phyloP scores from a whole-genome alignment of 352 stramenopile genomes.

The Aphanomyces invadans region DNA sequence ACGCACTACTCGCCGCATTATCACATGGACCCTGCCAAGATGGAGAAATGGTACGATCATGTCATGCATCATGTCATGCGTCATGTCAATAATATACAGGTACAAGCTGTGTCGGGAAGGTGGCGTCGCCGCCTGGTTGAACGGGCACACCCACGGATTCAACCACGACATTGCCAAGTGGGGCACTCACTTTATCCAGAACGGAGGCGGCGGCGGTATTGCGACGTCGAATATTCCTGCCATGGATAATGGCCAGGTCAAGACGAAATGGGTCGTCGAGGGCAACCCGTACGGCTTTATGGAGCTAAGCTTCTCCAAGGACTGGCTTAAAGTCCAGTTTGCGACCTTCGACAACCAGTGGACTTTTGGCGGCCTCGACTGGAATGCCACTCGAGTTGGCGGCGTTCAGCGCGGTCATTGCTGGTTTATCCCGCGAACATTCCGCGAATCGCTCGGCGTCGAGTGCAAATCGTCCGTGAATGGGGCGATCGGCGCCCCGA shows the following conservation, averaged over 20 bases:
- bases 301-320: constrained; percentile 23
- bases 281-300: constrained; percentile 23
- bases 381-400: not conserved
- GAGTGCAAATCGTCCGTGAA: constrained; percentile 18
- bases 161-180: constrained; percentile 18
- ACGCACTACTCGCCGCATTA: constrained; percentile 78
- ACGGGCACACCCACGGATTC: constrained; percentile 21
- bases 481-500: constrained; percentile 8
- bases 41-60: constrained; percentile 51
- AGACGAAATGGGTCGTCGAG: constrained; percentile 24
- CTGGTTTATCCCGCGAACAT: constrained; percentile 12
- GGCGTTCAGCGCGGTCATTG: constrained; percentile 10
- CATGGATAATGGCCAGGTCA: constrained; percentile 36
- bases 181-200: constrained; percentile 23
- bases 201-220: constrained; percentile 17
- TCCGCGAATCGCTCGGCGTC: not conserved
- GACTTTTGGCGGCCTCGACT: constrained; percentile 18
- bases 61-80: too few relatives aligned
- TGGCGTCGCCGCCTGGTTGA: constrained; percentile 14
- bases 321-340: constrained; percentile 25
- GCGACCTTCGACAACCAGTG: constrained; percentile 16
- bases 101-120: constrained; percentile 7
- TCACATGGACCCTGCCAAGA: constrained; percentile 48
- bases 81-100: not conserved
- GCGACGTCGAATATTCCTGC: constrained; percentile 30